Evolutionary conservation across 441 rosid genomes (phyloP).

Genomic region (Gossypium trilobum): DNA sequence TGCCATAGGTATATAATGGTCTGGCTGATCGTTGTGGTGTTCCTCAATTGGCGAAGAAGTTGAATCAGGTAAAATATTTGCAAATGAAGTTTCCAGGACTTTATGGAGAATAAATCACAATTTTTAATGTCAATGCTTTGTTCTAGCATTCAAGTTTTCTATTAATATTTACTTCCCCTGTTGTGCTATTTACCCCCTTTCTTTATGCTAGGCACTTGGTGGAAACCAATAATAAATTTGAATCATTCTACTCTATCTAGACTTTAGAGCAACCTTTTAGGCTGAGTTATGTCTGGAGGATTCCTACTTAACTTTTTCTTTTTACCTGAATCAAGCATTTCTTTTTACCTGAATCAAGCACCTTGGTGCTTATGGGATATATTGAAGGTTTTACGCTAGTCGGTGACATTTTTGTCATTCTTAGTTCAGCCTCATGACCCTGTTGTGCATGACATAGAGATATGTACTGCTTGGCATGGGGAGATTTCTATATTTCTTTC

Average conservation of each 20-base stretch:
- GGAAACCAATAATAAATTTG: not conserved
- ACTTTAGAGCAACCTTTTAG: not conserved
- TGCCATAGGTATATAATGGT: constrained; percentile 58
- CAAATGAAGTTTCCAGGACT: not conserved
- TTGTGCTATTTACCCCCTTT: not conserved
- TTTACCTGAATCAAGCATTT: not conserved
- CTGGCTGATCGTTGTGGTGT: constrained; percentile 81
- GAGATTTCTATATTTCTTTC: not conserved
- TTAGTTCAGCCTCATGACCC: not conserved
- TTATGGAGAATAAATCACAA: not conserved
- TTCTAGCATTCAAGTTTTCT: not conserved
- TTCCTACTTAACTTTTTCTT: not conserved
- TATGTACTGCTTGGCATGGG: not conserved
- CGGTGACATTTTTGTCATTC: not conserved
- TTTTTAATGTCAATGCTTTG: not conserved
- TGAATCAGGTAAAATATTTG: constrained; percentile 59
- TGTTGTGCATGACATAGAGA: not conserved
- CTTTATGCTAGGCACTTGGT: not conserved
- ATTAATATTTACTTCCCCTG: not conserved
- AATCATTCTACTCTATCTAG: not conserved
- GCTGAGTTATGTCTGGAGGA: not conserved
- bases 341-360: not conserved
- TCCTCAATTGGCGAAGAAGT: constrained; percentile 80
- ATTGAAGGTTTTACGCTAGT: constrained; percentile 1
- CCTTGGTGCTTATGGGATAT: constrained; percentile 20